These are phyloP conservation scores for Sesbania bispinosa DNA, from an alignment of 306 rosid species.

Conservation along the genomic window DNA sequence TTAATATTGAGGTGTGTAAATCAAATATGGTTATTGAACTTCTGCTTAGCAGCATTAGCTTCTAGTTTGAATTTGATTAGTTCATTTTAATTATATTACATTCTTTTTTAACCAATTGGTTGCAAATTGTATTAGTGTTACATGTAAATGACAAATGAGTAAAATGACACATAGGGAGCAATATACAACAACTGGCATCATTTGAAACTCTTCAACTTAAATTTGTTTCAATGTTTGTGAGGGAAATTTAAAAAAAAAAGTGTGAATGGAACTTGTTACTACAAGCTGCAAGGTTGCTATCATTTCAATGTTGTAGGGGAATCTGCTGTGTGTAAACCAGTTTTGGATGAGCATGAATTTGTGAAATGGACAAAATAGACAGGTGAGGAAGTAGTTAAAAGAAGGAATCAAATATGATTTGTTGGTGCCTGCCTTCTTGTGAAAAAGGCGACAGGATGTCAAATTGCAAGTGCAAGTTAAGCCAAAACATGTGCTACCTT, in stretches of 20 bases:
- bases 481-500: conserved; percentile 25
- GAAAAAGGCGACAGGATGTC: conserved; percentile 12
- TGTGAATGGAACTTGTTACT: not conserved
- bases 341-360: conserved; percentile 33
- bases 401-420: conserved; percentile 19
- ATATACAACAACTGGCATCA: conserved; percentile 6
- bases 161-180: not conserved
- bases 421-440: not conserved
- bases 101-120: not conserved
- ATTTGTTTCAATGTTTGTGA: not conserved
- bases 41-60: not conserved
- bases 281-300: conserved; percentile 20
- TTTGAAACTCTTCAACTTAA: not conserved
- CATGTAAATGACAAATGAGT: conserved; percentile 9
- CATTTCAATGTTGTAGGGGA: conserved; percentile 1
- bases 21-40: not conserved
- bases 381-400: conserved; percentile 21
- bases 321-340: conserved; percentile 12
- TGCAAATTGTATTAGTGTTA: conserved; percentile 20
- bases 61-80: not conserved
- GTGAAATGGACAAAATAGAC: conserved; percentile 36
- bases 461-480: conserved; percentile 27
- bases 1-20: conserved; percentile 5
- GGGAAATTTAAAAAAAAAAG: not conserved
- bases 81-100: conserved; percentile 1